Base-by-base conservation (phyloP, 2,329 filamentous ascomycete genomes). In the Rutstroemia sydowiana region DNA sequence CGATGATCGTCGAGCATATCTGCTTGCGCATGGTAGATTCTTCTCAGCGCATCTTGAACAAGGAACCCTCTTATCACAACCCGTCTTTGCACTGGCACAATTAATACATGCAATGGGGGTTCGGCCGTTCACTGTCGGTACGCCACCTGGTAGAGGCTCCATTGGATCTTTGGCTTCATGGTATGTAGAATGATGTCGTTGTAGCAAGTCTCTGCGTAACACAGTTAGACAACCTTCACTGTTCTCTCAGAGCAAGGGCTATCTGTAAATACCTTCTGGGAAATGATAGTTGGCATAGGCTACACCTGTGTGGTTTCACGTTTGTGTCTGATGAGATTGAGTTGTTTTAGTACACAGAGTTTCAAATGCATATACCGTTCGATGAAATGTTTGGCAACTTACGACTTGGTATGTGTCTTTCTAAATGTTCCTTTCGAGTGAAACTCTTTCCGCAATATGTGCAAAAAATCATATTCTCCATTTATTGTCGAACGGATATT, bases 361-460 rank as follows among this genome's bases (percentile, higher is more conserved):
- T n/a, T n/a, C n/a, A n/a, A n/a, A n/a, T n/a, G n/a, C n/a, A n/a
- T n/a, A n/a, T n/a, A n/a, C n/a, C n/a, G n/a, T n/a, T n/a, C n/a
- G n/a, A n/a, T n/a, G n/a, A n/a, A n/a, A n/a, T n/a, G n/a, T n/a
- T n/a, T n/a, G 9, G 14, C 44, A 32, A 66, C 75, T 67, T 61
- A 78, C 76, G 76, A 50, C 63, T 74, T 9, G 75, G 74, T 37
- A 79, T 71, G 55, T 78, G 76, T 56, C 76, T 71, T 58, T 79
- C 76, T n/a, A 78, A 64, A 61, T 79, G 76, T 58, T 79, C 76
- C 61, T 78, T 78, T 59, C 75, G 70, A 45, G 74, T 77, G 63
- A 79, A 79, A 59, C 66, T 68, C 66, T 75, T 77, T 51, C 75
- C 75, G 60, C 75, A 79, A 59, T 78, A 78, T 16, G 75, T 69